Conservation (phyloP, 2,329 filamentous ascomycete genomes). For the Sphaerostilbella broomeana region DNA sequence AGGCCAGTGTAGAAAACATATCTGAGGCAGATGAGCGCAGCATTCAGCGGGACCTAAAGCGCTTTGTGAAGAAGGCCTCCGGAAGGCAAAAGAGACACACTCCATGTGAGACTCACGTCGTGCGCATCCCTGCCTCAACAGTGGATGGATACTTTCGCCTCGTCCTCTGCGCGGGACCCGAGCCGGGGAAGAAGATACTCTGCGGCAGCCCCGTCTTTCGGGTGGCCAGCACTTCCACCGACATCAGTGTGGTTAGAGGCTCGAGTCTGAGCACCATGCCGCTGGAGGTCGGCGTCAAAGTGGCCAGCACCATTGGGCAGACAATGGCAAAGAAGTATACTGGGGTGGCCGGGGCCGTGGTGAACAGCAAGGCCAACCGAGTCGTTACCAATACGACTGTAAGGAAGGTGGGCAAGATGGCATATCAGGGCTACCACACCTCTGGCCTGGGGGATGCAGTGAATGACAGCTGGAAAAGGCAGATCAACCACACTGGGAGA, state of each 20-base stretch:
- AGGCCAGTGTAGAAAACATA: constrained; percentile 42
- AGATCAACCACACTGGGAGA: constrained; percentile 21
- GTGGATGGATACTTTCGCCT: constrained; percentile 64
- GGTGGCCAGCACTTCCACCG: constrained; percentile 58
- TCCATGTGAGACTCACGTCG: constrained; percentile 55
- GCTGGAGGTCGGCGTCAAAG: constrained; percentile 56
- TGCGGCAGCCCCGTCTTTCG: constrained; percentile 63
- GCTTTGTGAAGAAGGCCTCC: constrained; percentile 53
- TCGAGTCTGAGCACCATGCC: constrained; percentile 60
- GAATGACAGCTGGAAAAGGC: constrained; percentile 29
- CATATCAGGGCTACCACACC: constrained; percentile 30
- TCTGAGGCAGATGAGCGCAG: constrained; percentile 53
- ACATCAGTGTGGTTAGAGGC: constrained; percentile 55
- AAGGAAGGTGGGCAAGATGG: constrained; percentile 36
- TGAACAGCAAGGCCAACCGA: constrained; percentile 36
- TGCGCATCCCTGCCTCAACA: constrained; percentile 57
- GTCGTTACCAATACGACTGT: constrained; percentile 25
- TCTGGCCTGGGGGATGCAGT: constrained; percentile 23
- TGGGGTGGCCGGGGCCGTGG: constrained; percentile 30
- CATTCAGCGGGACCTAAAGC: constrained; percentile 60
- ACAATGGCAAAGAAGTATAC: constrained; percentile 39
- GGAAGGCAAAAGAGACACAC: constrained; percentile 41
- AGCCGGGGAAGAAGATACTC: constrained; percentile 41
- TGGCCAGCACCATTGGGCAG: constrained; percentile 44
- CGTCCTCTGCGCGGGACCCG: constrained; percentile 50